phyloP scores from a whole-genome alignment of 2,329 filamentous ascomycete species.

The Phaeosphaeria sp. region DNA sequence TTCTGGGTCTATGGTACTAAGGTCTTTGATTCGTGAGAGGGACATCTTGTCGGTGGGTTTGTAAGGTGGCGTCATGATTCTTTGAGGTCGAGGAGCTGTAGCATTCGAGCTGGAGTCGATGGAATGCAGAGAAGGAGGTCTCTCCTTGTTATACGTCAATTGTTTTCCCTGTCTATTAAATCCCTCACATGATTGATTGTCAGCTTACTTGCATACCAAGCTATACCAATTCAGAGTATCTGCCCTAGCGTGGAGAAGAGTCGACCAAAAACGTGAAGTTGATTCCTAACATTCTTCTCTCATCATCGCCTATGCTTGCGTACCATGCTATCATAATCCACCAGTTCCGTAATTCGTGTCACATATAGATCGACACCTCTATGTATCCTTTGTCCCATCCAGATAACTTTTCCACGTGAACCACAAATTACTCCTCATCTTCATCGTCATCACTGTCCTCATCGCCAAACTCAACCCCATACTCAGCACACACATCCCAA shows the following conservation, averaged over 20 bases:
- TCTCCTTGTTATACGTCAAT: background rate
- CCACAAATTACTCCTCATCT: background rate
- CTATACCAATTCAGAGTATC: background rate
- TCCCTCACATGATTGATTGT: background rate
- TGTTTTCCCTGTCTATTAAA: background rate
- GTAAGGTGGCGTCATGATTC: too few species aligned
- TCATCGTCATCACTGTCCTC: slow-evolving; percentile 49
- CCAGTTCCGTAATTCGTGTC: too few species aligned
- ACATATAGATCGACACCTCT: too few species aligned
- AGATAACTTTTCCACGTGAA: background rate
- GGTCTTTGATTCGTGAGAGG: too few species aligned
- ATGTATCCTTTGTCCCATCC: too few species aligned
- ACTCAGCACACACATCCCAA: slow-evolving; percentile 86
- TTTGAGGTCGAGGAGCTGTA: too few species aligned
- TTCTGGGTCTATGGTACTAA: too few species aligned
- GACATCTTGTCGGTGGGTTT: too few species aligned
- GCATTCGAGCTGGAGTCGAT: too few species aligned
- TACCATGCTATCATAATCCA: background rate
- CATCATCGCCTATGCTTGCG: background rate
- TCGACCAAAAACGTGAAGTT: background rate
- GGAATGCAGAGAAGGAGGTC: too few species aligned
- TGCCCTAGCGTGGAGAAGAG: background rate
- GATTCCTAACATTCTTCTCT: background rate
- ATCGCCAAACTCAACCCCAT: slow-evolving; percentile 70
- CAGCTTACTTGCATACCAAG: background rate